phyloP scores from a whole-genome alignment of 371 early-diverging fungal species.

The Actinomucor elegans region DNA sequence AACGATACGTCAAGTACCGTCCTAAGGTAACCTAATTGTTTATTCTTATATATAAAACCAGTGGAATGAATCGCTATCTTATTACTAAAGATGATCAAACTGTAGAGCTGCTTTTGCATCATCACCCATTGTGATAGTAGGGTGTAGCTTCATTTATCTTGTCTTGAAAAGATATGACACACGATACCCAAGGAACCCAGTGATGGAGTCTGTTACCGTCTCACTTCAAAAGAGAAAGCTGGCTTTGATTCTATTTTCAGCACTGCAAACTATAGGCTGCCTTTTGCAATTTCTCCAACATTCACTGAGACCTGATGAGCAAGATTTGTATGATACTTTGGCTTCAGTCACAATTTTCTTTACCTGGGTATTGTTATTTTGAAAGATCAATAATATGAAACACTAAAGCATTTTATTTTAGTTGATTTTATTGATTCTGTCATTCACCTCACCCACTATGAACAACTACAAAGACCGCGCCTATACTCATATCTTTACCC shows the following conservation, averaged over 20 bases:
- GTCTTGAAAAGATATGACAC: slow-evolving; percentile 1
- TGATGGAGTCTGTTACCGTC: slow-evolving; percentile 1
- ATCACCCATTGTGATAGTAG: slow-evolving; percentile 2
- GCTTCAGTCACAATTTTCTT: background rate
- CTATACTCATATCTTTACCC: slow-evolving; percentile 10
- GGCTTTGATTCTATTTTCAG: background rate
- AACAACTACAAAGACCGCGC: slow-evolving; percentile 18
- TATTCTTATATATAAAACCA: background rate
- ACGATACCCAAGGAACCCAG: slow-evolving; percentile 1
- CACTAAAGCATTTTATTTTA: background rate
- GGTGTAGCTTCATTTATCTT: background rate
- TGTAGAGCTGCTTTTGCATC: slow-evolving; percentile 1
- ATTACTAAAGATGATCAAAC: background rate
- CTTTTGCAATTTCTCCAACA: slow-evolving; percentile 6
- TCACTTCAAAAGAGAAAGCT: slow-evolving; percentile 7
- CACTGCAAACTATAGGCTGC: slow-evolving; percentile 1
- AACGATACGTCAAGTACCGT: background rate
- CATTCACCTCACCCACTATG: slow-evolving; percentile 13
- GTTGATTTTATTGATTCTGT: slow-evolving; percentile 6
- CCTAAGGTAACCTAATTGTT: background rate
- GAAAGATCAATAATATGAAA: background rate
- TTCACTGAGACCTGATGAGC: background rate
- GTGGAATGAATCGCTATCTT: background rate
- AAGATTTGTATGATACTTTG: slow-evolving; percentile 1
- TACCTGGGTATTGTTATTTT: slow-evolving; percentile 10